These are phyloP conservation scores for Aspergillus floridensis DNA, from an alignment of 2,329 filamentous ascomycete species.

Conservation along the genomic window DNA sequence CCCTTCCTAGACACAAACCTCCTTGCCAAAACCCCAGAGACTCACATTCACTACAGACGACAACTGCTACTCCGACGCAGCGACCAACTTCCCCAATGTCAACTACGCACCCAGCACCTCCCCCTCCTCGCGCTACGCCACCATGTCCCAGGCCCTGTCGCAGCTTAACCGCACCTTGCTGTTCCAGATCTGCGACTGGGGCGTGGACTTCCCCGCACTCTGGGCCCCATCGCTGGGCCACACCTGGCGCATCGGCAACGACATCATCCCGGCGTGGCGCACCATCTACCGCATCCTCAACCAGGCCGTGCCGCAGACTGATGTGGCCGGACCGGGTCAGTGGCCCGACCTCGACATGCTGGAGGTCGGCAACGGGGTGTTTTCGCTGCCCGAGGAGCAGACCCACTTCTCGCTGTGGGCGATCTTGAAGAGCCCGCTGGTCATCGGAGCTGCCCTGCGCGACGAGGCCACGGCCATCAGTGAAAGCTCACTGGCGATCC, in stretches of 20 bases:
- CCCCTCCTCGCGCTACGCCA: conserved; percentile 45
- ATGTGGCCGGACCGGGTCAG: conserved; percentile 46
- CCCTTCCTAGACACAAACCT: no score
- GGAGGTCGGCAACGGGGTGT: conserved; percentile 48
- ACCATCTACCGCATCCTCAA: conserved; percentile 54
- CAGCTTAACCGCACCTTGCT: conserved; percentile 43
- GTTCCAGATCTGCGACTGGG: conserved; percentile 56
- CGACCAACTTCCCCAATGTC: conserved; percentile 42
- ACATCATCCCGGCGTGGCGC: conserved; percentile 53
- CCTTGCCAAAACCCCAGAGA: no score
- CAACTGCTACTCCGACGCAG: conserved; percentile 49
- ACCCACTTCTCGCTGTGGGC: conserved; percentile 56
- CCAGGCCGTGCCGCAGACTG: conserved; percentile 50
- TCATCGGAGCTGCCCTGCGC: conserved; percentile 48
- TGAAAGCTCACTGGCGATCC: conserved; percentile 41
- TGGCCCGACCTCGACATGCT: conserved; percentile 57
- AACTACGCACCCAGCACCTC: conserved; percentile 40
- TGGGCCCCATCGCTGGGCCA: conserved; percentile 51
- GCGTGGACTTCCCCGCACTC: conserved; percentile 48
- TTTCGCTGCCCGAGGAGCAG: conserved; percentile 49
- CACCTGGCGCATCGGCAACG: conserved; percentile 54
- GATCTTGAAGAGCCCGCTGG: conserved; percentile 52
- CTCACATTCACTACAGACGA: conserved; percentile 38
- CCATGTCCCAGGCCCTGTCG: conserved; percentile 47
- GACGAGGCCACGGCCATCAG: conserved; percentile 35